A percentile compares a stretch with the other conserved stretches of the same genome.
These are phyloP conservation scores for Kalaharituber pfeilii DNA, from an alignment of 2,329 filamentous ascomycete genomes.

Conservation along the genomic window DNA sequence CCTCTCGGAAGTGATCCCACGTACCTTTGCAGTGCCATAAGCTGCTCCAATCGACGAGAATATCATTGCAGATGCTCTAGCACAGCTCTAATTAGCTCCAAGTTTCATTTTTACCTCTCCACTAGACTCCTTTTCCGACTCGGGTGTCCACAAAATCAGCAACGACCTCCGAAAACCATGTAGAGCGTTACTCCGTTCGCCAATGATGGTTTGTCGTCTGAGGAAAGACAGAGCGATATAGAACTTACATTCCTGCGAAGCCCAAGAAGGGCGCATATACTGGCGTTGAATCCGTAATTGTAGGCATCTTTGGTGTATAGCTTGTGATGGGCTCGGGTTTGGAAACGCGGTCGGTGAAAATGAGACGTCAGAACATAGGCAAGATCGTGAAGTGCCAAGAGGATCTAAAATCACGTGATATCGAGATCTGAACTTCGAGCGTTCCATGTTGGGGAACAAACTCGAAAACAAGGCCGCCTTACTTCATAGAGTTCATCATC, in stretches of 20 bases:
- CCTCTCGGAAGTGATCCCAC: background rate
- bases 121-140: no score
- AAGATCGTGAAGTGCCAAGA: no score
- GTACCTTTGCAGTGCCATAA: conserved; percentile 56
- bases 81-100: background rate
- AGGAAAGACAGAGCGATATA: conserved; percentile 1
- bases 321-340: background rate
- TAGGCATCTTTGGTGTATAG: background rate
- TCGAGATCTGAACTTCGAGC: background rate
- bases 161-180: no score
- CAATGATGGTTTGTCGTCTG: background rate
- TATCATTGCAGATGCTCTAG: conserved; percentile 12
- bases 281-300: conserved; percentile 44
- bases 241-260: conserved; percentile 45
- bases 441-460: no score
- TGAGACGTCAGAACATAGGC: background rate
- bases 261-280: conserved; percentile 78
- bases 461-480: no score
- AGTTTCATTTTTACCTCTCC: background rate
- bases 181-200: no score
- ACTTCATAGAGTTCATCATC: no score
- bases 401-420: background rate
- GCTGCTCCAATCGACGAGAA: conserved; percentile 45
- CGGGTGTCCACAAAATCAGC: no score
- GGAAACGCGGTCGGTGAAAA: background rate